A percentile compares a stretch with the other conserved stretches of the same genome.
These are phyloP conservation scores for Lepraria neglecta DNA, from an alignment of 495 filamentous ascomycete species.

Conservation along the genomic window DNA sequence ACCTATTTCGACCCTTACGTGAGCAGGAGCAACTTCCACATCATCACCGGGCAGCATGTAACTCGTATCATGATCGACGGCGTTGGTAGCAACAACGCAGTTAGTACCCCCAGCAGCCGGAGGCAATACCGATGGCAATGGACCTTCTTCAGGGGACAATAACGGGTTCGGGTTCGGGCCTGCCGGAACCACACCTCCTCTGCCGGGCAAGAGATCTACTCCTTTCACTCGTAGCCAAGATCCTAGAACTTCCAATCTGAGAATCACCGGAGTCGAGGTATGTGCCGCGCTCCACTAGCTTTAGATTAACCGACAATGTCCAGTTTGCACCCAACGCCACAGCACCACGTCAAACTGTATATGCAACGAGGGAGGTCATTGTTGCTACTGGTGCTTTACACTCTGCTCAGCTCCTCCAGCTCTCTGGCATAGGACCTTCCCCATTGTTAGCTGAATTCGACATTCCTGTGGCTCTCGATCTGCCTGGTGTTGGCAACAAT, in stretches of 20 bases:
- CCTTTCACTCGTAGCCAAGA: slow-evolving; percentile 22
- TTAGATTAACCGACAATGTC: neutral
- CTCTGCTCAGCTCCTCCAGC: slow-evolving; percentile 51
- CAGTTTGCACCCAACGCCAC: slow-evolving; percentile 29
- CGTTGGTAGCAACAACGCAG: slow-evolving; percentile 17
- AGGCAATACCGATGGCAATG: slow-evolving; percentile 28
- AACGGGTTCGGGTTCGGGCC: slow-evolving; percentile 30
- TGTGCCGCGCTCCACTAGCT: neutral
- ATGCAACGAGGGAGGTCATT: slow-evolving; percentile 51
- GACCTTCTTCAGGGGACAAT: slow-evolving; percentile 20
- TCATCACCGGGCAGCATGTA: slow-evolving; percentile 42
- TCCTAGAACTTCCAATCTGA: slow-evolving; percentile 18
- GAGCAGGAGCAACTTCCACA: slow-evolving; percentile 37
- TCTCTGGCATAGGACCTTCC: slow-evolving; percentile 48
- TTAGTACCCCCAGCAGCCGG: slow-evolving; percentile 22
- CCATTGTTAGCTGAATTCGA: slow-evolving; percentile 37
- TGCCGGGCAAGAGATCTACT: slow-evolving; percentile 11
- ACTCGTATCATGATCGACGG: slow-evolving; percentile 38
- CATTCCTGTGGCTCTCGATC: slow-evolving; percentile 42
- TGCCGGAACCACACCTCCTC: slow-evolving; percentile 26
- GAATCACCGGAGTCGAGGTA: slow-evolving; percentile 29
- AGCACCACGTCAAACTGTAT: slow-evolving; percentile 30
- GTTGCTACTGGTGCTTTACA: slow-evolving; percentile 53
- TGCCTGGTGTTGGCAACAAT: slow-evolving; percentile 52
- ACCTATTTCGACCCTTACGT: slow-evolving; percentile 41